Percentiles rank a stretch among this genome's conserved stretches.
These are phyloP conservation scores for Nepenthes alata DNA, from an alignment of 179 eudicot genomes.

Conservation along the genomic window DNA sequence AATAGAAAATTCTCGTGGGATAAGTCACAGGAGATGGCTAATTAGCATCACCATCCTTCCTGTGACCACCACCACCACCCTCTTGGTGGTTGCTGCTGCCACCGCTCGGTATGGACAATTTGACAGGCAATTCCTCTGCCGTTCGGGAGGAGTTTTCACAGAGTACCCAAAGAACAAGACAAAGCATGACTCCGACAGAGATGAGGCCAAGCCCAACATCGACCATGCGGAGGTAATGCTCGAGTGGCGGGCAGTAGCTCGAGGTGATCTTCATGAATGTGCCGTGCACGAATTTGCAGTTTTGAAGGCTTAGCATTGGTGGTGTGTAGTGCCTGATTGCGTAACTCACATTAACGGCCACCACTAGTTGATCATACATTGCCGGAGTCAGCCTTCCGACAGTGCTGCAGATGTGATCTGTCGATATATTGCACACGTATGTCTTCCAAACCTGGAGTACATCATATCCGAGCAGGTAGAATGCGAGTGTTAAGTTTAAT, in stretches of 20 bases:
- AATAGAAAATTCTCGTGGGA: conserved; percentile 23
- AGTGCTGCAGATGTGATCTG: conserved; percentile 36
- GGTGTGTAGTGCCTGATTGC: conserved; percentile 80
- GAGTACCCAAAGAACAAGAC: conserved; percentile 74
- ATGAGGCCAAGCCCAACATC: conserved; percentile 67
- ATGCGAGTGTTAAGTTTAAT: too few relatives aligned
- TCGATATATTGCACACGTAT: conserved; percentile 45
- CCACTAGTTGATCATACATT: conserved; percentile 51
- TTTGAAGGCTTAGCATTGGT: conserved; percentile 55
- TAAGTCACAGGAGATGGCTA: conserved; percentile 16
- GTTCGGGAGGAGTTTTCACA: conserved; percentile 72
- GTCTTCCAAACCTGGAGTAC: conserved; percentile 68
- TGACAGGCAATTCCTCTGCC: conserved; percentile 78
- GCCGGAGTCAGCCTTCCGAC: conserved; percentile 64
- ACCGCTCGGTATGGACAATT: conserved; percentile 22
- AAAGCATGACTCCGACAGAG: conserved; percentile 77
- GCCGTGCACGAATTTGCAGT: conserved; percentile 77
- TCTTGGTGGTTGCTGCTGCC: conserved; percentile 9
- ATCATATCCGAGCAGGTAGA: neutral
- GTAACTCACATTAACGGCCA: conserved; percentile 62
- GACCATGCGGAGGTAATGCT: conserved; percentile 42
- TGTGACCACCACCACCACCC: conserved; percentile 3
- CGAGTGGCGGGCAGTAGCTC: conserved; percentile 48
- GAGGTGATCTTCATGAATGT: conserved; percentile 52
- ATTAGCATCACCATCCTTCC: conserved; percentile 13